Evolutionary conservation across 2,329 filamentous ascomycete species (phyloP).

Genomic region (Leptosphaerulina australis): DNA sequence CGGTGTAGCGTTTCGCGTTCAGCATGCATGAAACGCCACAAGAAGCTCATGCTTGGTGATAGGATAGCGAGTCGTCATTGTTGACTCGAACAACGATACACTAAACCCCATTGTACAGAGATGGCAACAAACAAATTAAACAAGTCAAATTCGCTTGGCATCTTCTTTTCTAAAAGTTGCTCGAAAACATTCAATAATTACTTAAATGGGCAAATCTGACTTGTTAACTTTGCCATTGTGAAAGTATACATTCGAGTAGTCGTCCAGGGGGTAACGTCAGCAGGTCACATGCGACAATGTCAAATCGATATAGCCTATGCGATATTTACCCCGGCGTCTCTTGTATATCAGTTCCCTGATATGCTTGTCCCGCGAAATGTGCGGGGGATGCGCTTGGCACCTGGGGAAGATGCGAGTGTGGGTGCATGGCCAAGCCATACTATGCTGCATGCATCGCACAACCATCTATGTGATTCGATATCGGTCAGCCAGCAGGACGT

Average conservation of each 20-base stretch:
- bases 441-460: slow-evolving; percentile 3
- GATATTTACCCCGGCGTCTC: not conserved
- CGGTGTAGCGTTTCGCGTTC: not conserved
- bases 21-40: not conserved
- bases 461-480: not conserved
- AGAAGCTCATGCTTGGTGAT: not conserved
- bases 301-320: slow-evolving; percentile 3
- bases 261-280: not conserved
- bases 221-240: too few relatives aligned
- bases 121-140: too few relatives aligned
- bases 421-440: slow-evolving; percentile 6
- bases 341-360: not conserved
- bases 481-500: not conserved
- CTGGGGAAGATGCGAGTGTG: not conserved
- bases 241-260: too few relatives aligned
- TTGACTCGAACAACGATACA: not conserved
- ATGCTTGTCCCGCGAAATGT: slow-evolving; percentile 3
- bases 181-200: too few relatives aligned
- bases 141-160: too few relatives aligned
- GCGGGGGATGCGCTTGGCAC: slow-evolving; percentile 12
- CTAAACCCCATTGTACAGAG: too few relatives aligned
- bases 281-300: not conserved
- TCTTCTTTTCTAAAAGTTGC: too few relatives aligned
- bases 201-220: too few relatives aligned
- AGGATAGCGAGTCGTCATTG: not conserved